Base-by-base conservation (phyloP, 2,329 filamentous ascomycete genomes). In the Fusarium protoensiforme region DNA sequence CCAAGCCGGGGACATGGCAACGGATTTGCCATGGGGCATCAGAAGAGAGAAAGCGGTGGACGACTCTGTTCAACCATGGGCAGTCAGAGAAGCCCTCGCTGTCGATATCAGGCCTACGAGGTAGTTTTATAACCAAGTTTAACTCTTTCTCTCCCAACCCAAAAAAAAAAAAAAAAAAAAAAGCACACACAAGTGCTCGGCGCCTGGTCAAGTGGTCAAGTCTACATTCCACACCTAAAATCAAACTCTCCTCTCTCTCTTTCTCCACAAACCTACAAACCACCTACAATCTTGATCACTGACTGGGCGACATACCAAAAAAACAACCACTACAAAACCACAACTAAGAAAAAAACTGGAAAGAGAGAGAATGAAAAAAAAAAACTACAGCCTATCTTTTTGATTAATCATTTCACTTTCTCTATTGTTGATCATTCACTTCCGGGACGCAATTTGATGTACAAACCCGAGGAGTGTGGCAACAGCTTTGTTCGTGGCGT, bases 1-100 rank as follows among this genome's bases (percentile, higher is more conserved):
- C 72, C 72, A 74, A 74, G 72, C 72, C 72, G 72, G 72, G 69
- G 65, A 65, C 63, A 75, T 73, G 72, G 72, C 72, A 74, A 75
- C n/a, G n/a, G n/a, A 9, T 29, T 9, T 71, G 46, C 51, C 46
- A 54, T 66, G 61, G 65, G 61, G 41, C 60, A 69, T 53, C 48
- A 53, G 53, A 67, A 54, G 36, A 43, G 46, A 56, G 20, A n/a
- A n/a, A 61, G 56, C 48, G 71, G 71, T 46, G 64, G 51, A 39
- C 46, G 33, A 22, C 33, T 53, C 73, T 36, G 70, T 43, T 24
- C 46, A 20, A 51, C 9, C 16, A 51, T 18, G 8, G 24, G 18
- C 46, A 31, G 27, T 9, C 46, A 53, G 18, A 53, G 27, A 4
- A 53, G 46, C 11, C 46, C 27, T 51, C 27, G 18, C 27, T 20